Conservation (phyloP, 2,329 filamentous ascomycete species). For the Neonectria neomacrospora region DNA sequence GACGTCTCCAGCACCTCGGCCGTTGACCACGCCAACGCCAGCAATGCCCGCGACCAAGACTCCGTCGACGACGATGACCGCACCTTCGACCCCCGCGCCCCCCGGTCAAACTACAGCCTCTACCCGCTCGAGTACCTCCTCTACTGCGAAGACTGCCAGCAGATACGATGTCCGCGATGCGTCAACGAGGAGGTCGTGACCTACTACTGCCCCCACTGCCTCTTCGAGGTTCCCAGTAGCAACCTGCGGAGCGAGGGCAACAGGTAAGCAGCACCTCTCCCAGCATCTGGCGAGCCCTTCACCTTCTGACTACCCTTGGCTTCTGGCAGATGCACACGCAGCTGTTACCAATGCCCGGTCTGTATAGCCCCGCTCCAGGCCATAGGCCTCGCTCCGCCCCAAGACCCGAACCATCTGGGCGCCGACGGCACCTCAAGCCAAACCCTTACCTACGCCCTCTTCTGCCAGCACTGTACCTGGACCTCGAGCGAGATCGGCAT, state of each 20-base stretch:
- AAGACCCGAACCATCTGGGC: slow-evolving; percentile 57
- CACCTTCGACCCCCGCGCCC: slow-evolving; percentile 86
- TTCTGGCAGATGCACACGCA: slow-evolving; percentile 79
- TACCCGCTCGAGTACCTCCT: slow-evolving; percentile 94
- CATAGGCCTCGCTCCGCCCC: slow-evolving; percentile 71
- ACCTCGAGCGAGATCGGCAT: slow-evolving; percentile 89
- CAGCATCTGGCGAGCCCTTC: slow-evolving; percentile 5
- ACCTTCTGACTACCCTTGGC: slow-evolving; percentile 32
- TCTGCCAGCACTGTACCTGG: slow-evolving; percentile 94
- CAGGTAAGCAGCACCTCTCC: slow-evolving; percentile 66
- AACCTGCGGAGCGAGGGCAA: slow-evolving; percentile 94
- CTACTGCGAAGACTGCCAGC: slow-evolving; percentile 97
- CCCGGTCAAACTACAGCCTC: slow-evolving; percentile 88
- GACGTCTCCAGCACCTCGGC: slow-evolving; percentile 62
- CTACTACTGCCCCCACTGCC: slow-evolving; percentile 93
- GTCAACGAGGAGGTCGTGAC: slow-evolving; percentile 93
- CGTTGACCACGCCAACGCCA: slow-evolving; percentile 48
- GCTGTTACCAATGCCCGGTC: slow-evolving; percentile 94
- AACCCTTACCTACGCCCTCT: slow-evolving; percentile 76
- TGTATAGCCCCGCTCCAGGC: slow-evolving; percentile 85
- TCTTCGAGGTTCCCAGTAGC: slow-evolving; percentile 96
- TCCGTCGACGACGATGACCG: slow-evolving; percentile 75
- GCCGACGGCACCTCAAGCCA: slow-evolving; percentile 52
- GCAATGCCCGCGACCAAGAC: slow-evolving; percentile 44
- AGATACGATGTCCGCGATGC: slow-evolving; percentile 93